phyloP scores from a whole-genome alignment of 1,284 basidiomycete genomes.

The Ceratobasidium sp. region DNA sequence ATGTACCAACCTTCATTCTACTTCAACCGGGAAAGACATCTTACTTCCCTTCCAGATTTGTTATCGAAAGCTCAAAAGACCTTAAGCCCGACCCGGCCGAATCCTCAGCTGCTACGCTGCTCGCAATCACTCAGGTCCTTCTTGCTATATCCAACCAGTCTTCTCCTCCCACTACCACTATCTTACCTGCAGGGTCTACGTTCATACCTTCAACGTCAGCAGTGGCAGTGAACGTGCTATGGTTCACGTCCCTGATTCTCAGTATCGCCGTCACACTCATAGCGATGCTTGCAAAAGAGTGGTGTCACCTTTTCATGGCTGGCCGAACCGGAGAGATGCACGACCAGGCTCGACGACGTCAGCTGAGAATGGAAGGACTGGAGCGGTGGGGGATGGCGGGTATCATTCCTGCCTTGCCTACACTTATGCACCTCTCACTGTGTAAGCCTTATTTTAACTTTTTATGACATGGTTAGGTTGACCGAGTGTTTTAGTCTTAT shows the following conservation, averaged over 20 bases:
- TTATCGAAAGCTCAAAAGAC: conserved; percentile 16
- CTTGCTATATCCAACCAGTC: neutral
- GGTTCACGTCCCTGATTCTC: neutral
- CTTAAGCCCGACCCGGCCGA: conserved; percentile 25
- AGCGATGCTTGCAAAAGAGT: conserved; percentile 20
- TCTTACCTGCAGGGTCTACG: neutral
- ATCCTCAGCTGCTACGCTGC: conserved; percentile 19
- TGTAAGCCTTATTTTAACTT: neutral
- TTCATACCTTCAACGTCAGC: neutral
- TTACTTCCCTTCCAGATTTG: neutral
- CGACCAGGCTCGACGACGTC: conserved; percentile 12
- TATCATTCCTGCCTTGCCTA: neutral
- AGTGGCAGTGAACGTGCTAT: conserved; percentile 4
- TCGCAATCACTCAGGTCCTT: conserved; percentile 12
- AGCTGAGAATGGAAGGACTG: neutral
- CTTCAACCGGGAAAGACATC: too few species aligned
- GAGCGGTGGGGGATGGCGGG: conserved; percentile 19
- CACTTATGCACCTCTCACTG: conserved; percentile 6
- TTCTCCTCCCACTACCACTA: neutral
- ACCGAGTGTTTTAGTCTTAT: neutral
- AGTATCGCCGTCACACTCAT: conserved; percentile 6
- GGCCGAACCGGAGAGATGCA: neutral
- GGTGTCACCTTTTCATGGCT: conserved; percentile 17
- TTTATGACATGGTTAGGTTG: neutral
- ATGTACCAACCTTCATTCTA: neutral